Evolutionary conservation across 2,329 filamentous ascomycete species (phyloP).

Genomic region (Phyllosticta paracitricarpa): DNA sequence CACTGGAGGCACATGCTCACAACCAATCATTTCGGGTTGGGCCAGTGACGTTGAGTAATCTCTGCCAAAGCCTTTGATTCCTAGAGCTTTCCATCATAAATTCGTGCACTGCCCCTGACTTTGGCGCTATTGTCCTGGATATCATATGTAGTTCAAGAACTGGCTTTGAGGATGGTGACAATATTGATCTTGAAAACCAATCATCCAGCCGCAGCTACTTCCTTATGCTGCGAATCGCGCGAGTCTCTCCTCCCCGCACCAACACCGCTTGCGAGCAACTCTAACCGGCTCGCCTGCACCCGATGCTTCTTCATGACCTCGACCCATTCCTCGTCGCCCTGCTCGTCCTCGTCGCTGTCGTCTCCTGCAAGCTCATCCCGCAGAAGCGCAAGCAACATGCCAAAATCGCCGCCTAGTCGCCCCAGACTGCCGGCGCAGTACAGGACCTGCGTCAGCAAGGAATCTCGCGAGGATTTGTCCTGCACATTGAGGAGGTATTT

Average conservation of each 20-base stretch:
- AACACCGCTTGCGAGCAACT: constrained; percentile 40
- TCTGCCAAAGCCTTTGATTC: neutral
- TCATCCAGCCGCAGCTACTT: neutral
- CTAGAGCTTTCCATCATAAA: neutral
- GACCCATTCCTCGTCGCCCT: constrained; percentile 61
- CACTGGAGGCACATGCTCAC: neutral
- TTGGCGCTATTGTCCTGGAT: neutral
- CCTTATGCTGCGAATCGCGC: neutral
- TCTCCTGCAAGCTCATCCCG: constrained; percentile 40
- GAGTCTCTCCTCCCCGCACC: constrained; percentile 19
- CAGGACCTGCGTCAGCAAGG: constrained; percentile 80
- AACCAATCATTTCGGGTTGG: neutral
- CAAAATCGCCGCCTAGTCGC: constrained; percentile 83
- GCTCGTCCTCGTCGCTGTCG: constrained; percentile 32
- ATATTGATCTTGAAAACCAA: neutral
- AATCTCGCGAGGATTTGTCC: constrained; percentile 73
- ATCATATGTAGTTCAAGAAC: neutral
- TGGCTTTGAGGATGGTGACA: neutral
- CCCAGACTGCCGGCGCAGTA: constrained; percentile 90
- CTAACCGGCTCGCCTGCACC: constrained; percentile 68
- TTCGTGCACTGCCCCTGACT: neutral
- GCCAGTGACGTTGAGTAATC: too few species aligned
- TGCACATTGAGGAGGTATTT: constrained; percentile 71
- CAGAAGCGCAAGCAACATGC: constrained; percentile 65
- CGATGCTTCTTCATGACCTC: constrained; percentile 83